These are phyloP conservation scores for Lolium multiflorum DNA, from an alignment of 176 grass and related monocot species.

Conservation along the genomic window DNA sequence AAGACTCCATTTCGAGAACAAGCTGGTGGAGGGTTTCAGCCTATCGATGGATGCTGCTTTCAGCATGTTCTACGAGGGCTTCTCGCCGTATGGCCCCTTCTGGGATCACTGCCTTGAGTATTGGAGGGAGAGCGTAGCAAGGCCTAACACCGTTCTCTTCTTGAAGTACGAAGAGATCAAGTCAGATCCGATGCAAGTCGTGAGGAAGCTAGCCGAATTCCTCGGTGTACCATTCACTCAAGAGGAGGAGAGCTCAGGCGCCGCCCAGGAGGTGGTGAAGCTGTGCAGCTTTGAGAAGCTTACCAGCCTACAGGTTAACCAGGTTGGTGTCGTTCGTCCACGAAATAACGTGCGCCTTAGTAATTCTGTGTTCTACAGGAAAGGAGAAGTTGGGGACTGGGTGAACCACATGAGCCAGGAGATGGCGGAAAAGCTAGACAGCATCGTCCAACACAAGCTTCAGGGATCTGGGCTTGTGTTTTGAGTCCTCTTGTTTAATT, in stretches of 20 bases:
- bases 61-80: not conserved
- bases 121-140: not conserved
- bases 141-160: not conserved
- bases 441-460: no score
- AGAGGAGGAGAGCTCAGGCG: not conserved
- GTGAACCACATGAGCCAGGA: not conserved
- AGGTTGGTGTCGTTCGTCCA: not conserved
- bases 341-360: not conserved
- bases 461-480: no score
- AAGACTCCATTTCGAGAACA: not conserved
- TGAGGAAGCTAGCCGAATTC: not conserved
- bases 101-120: not conserved
- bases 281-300: not conserved
- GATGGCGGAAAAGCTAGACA: not conserved
- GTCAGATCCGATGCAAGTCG: not conserved
- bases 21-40: not conserved
- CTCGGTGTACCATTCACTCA: not conserved
- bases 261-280: not conserved
- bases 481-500: no score
- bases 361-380: not conserved
- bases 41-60: not conserved
- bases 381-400: not conserved
- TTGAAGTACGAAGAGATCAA: not conserved
- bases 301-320: not conserved
- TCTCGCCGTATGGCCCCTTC: not conserved